Conservation (phyloP, 768 basidiomycete genomes). For the Saitozyma podzolica region DNA sequence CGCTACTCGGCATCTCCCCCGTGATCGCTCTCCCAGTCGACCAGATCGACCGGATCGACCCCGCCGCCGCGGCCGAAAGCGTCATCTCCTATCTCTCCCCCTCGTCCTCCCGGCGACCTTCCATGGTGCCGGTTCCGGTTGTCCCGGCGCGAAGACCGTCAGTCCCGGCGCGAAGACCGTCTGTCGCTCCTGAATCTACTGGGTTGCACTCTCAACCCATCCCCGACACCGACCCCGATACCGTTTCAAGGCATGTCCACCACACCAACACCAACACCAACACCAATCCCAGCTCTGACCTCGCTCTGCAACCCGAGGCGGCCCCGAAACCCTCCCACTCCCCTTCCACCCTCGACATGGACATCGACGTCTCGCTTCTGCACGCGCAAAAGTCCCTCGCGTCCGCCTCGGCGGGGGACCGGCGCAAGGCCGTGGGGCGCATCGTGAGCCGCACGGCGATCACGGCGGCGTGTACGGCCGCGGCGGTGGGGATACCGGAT, state of each 20-base stretch:
- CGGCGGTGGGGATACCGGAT: conserved; percentile 74
- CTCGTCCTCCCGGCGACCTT: too few species aligned
- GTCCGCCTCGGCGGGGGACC: not conserved
- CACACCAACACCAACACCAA: not conserved
- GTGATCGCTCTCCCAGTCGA: too few species aligned
- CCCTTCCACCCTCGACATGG: not conserved
- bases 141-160: not conserved
- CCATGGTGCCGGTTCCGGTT: not conserved
- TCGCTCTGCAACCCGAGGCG: too few species aligned
- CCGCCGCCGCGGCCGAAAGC: too few species aligned
- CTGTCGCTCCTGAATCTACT: too few species aligned
- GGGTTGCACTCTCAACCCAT: not conserved
- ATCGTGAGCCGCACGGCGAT: conserved; percentile 63
- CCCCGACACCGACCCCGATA: not conserved
- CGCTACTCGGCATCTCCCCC: conserved; percentile 59
- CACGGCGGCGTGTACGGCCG: conserved; percentile 63
- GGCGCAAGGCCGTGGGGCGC: conserved; percentile 12
- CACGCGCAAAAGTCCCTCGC: not conserved
- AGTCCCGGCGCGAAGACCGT: not conserved
- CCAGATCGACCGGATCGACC: too few species aligned
- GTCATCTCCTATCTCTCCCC: too few species aligned
- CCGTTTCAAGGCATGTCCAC: too few species aligned
- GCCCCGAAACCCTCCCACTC: not conserved
- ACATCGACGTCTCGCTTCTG: not conserved
- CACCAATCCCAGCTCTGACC: not conserved